Evolutionary conservation across 805 yeast genomes (phyloP), one percentile per base, ranked within the genome.

Genomic region (Zygosaccharomyces bailii): DNA sequence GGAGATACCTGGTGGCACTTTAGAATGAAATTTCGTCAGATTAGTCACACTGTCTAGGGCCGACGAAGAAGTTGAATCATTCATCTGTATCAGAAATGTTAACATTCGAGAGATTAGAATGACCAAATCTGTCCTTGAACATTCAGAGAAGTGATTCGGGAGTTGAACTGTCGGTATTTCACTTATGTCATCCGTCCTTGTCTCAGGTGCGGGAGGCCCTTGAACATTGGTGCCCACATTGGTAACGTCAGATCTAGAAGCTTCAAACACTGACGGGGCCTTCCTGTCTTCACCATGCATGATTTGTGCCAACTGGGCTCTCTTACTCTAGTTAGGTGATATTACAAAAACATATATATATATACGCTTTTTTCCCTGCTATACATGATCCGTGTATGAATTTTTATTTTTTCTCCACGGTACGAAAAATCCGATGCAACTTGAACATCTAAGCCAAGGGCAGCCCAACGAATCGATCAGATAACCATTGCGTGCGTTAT

Each of bases 1-100:
- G 4, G 96, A 83, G 34, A 91, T 91, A 13, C 76, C 77, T 0
- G 99, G 98, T 3, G 97, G 96, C 0, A 91, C 82, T 50, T 97
- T 74, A 3, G 97, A 89, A 63, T 91, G 99, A 63, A 91, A 91
- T 52, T 98, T 71, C 1, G 99, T 91, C 42, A 93, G 72, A 34
- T 57, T 43, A 51, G 45, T 39, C 11, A 42, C 48, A 24, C 42
- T 34, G 20, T 45, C 43, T 8, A 41, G 29, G 18, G 39, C 37
- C 16, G 39, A 39, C 18, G 33, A 37, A 2, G 39, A 24, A 8
- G 37, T 24, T 3, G 53, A 44, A 66, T 91, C 98, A 61, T 91
- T 91, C 25, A 86, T 73, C 18, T 70, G 65, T 10, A 90, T 86
- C 18, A 91, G 73, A 32, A 86, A 84, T 37, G 78, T 74, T 20